Evolutionary conservation across 2,329 filamentous ascomycete genomes (phyloP).

Genomic region (Apiospora phragmitis): DNA sequence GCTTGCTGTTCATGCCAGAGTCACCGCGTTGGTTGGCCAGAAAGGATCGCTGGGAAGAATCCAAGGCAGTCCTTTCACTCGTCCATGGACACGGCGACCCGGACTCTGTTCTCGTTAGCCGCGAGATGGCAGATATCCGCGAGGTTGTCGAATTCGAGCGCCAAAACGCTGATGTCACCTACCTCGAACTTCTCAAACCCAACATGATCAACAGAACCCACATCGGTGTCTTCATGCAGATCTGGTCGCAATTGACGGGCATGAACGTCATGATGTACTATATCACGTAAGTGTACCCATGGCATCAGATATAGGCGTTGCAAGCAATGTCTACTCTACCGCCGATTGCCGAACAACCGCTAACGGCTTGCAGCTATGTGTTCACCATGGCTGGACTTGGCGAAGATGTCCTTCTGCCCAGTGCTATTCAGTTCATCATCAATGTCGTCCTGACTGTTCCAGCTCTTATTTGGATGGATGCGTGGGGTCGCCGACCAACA

Average conservation of each 20-base stretch:
- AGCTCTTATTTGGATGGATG: constrained; percentile 72
- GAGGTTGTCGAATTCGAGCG: constrained; percentile 74
- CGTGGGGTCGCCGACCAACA: constrained; percentile 71
- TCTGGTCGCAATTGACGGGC: constrained; percentile 75
- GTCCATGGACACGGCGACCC: constrained; percentile 67
- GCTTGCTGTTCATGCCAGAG: constrained; percentile 45
- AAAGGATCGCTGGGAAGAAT: constrained; percentile 47
- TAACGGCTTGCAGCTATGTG: constrained; percentile 46
- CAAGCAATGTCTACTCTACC: neutral
- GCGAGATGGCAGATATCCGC: constrained; percentile 72
- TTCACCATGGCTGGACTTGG: constrained; percentile 71
- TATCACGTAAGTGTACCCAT: constrained; percentile 41
- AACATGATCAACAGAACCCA: constrained; percentile 73
- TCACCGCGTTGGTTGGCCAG: constrained; percentile 53
- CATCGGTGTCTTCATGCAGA: constrained; percentile 71
- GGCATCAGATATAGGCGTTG: neutral
- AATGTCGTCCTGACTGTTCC: constrained; percentile 79
- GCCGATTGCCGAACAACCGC: neutral
- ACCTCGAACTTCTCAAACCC: constrained; percentile 71
- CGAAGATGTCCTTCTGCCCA: constrained; percentile 62
- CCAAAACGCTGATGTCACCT: constrained; percentile 67
- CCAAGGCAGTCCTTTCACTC: constrained; percentile 48
- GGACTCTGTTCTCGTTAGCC: constrained; percentile 63
- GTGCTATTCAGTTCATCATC: constrained; percentile 74
- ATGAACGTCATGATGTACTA: constrained; percentile 79